Conservation (phyloP, 805 yeast species). For the Lipomyces yamanashiensis region DNA sequence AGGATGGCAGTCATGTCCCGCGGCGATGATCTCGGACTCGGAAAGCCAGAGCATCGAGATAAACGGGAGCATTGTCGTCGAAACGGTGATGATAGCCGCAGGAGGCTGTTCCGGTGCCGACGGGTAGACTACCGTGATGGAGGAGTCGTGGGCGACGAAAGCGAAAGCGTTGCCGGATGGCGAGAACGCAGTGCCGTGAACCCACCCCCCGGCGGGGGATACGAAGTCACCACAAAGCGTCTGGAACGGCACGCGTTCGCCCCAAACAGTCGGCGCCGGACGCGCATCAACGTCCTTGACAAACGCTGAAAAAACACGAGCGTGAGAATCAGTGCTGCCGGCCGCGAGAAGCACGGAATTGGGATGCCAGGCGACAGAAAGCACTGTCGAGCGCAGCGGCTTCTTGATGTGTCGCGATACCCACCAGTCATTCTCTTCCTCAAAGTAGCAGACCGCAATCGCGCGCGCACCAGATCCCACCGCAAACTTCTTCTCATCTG, state of each 20-base stretch:
- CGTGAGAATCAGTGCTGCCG: conserved; percentile 94
- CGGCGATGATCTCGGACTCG: conserved; percentile 74
- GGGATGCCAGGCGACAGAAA: conserved; percentile 89
- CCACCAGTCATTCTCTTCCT: conserved; percentile 99
- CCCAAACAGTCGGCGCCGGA: conserved; percentile 87
- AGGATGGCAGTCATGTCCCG: conserved; percentile 92
- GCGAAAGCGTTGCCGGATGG: conserved; percentile 79
- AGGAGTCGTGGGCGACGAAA: conserved; percentile 83
- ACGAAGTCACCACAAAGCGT: conserved; percentile 83
- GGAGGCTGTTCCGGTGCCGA: conserved; percentile 70
- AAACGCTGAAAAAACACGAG: conserved; percentile 85
- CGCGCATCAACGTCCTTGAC: conserved; percentile 86
- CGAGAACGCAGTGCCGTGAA: conserved; percentile 86
- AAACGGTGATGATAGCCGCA: conserved; percentile 58
- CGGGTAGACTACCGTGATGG: conserved; percentile 81
- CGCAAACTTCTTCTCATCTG: conserved; percentile 92
- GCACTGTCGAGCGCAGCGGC: conserved; percentile 86
- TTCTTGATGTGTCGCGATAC: conserved; percentile 95
- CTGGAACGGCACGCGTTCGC: conserved; percentile 91
- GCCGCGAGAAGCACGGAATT: conserved; percentile 85
- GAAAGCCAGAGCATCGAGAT: conserved; percentile 71
- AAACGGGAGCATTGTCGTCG: conserved; percentile 79
- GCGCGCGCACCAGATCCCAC: conserved; percentile 95
- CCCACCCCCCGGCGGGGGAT: conserved; percentile 80
- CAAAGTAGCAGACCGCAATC: conserved; percentile 94